Percentiles rank a stretch among this genome's conserved stretches.
Evolutionary conservation across 192 early-diverging fungal species (phyloP).

Genomic region (Lunasporangiospora selenospora): DNA sequence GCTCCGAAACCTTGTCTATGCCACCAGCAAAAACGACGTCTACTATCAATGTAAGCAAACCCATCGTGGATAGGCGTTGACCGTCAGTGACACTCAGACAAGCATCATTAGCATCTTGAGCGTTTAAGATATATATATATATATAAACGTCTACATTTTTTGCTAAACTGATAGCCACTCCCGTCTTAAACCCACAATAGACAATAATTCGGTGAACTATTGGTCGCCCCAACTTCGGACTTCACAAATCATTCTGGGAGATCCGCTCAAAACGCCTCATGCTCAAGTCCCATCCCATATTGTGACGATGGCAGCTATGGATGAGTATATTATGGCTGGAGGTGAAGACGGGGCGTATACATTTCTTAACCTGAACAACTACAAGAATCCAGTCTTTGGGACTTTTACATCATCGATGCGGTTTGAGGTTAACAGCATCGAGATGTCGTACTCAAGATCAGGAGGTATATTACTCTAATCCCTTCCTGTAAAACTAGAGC

Average conservation of each 20-base stretch:
- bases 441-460: conserved; percentile 30
- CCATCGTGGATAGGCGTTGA: too few species aligned
- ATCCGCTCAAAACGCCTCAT: conserved; percentile 9
- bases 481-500: too few species aligned
- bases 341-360: conserved; percentile 32
- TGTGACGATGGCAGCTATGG: conserved; percentile 37
- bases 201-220: conserved; percentile 44
- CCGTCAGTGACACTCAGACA: too few species aligned
- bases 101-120: too few species aligned
- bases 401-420: conserved; percentile 7
- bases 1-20: conserved; percentile 28
- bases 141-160: too few species aligned
- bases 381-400: conserved; percentile 14
- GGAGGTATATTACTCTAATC: conserved; percentile 32
- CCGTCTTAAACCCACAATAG: too few species aligned
- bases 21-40: conserved; percentile 41
- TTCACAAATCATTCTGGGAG: conserved; percentile 36
- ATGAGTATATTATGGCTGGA: conserved; percentile 17
- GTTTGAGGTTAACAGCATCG: conserved; percentile 34
- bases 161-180: too few species aligned
- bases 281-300: conserved; percentile 1
- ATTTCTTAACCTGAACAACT: conserved; percentile 28
- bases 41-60: conserved; percentile 31
- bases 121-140: too few species aligned
- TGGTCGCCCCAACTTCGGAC: conserved; percentile 54